Evolutionary conservation across 192 early-diverging fungal species (phyloP).

Genomic region (Kickxella alabastrina): DNA sequence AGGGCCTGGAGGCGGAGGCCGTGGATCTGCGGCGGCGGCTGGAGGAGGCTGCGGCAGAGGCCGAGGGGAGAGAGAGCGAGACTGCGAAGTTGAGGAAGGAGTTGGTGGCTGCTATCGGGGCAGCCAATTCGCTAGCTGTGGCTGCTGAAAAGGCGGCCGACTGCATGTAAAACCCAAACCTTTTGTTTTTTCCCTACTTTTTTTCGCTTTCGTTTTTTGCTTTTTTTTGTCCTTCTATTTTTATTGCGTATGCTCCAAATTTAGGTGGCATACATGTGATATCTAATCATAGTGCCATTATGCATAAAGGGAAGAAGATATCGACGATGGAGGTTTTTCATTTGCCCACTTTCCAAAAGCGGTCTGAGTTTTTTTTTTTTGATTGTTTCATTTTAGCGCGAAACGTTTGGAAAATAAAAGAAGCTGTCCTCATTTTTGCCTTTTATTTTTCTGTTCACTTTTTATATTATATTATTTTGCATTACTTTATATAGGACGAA

Average conservation of each 20-base stretch:
- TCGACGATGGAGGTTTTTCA: neutral
- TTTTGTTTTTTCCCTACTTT: slow-evolving; percentile 5
- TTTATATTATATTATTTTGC: too few relatives aligned
- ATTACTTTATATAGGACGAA: too few relatives aligned
- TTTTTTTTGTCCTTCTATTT: neutral
- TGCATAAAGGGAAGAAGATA: neutral
- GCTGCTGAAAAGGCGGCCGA: slow-evolving; percentile 47
- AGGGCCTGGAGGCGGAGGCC: too few relatives aligned
- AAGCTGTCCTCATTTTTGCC: too few relatives aligned
- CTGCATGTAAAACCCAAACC: neutral
- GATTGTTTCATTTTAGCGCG: too few relatives aligned
- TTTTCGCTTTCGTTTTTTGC: neutral
- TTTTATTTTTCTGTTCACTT: too few relatives aligned
- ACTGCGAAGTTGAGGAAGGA: slow-evolving; percentile 23
- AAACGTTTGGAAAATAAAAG: too few relatives aligned
- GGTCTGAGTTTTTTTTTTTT: too few relatives aligned
- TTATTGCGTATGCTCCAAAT: neutral
- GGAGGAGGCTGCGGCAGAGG: slow-evolving; percentile 14
- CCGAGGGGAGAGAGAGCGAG: slow-evolving; percentile 8
- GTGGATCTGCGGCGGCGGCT: too few relatives aligned
- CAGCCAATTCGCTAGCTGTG: slow-evolving; percentile 30
- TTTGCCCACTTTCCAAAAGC: too few relatives aligned
- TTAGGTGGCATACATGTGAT: too few relatives aligned
- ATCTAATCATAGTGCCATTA: neutral
- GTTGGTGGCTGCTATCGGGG: slow-evolving; percentile 23